Base-by-base conservation (phyloP, 192 early-diverging fungal genomes). In the Backusella luteola region DNA sequence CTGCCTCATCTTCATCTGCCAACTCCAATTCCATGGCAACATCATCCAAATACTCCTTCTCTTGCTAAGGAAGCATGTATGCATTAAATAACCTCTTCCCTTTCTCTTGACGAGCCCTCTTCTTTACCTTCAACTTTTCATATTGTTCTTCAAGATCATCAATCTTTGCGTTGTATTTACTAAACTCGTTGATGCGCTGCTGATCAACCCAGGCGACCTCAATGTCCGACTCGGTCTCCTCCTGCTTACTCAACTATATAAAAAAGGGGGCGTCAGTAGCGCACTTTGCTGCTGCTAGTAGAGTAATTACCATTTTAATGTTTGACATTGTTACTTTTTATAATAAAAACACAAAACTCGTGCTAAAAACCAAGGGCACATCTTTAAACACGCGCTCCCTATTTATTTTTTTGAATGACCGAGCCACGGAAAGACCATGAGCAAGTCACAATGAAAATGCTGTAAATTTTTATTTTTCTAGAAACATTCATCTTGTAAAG, bases 181-280 rank as follows among this genome's bases (percentile, higher is more conserved):
- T 93, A 79, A 99, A 99, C 52, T 86, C 77, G 88, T 99, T 99
- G 84, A 99, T 99, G 72, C 93, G 94, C 73, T 94, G 85, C 85
- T 99, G 98, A 83, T 99, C 98, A 77, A 94, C 91, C 96, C 96
- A 98, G n/a, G 92, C 93, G 34, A 99, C 96, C 79, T 96, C 93
- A 67, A 90, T 90, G 72, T 98, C 95, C 52, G 88, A 88, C 72
- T 98, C 95, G 66, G 88, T 88, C 83, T 96, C 95, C 69, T 97
- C 94, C 41, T 92, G 68, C 46, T 81, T 46, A 53, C 75, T 71
- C 5, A 81, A 73, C 80, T 81, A 74, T 44, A 14, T 32, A 32
- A 32, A 32, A 32, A 32, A 11, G 2, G 35, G 46, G 6, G 67
- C 7, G 8, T 73, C 15, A 35, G 9, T 49, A 26, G 49, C 12